A percentile compares a stretch with the other conserved stretches of the same genome.
phyloP scores from a whole-genome alignment of 2,329 filamentous ascomycete genomes.

The Alternaria postmessia region DNA sequence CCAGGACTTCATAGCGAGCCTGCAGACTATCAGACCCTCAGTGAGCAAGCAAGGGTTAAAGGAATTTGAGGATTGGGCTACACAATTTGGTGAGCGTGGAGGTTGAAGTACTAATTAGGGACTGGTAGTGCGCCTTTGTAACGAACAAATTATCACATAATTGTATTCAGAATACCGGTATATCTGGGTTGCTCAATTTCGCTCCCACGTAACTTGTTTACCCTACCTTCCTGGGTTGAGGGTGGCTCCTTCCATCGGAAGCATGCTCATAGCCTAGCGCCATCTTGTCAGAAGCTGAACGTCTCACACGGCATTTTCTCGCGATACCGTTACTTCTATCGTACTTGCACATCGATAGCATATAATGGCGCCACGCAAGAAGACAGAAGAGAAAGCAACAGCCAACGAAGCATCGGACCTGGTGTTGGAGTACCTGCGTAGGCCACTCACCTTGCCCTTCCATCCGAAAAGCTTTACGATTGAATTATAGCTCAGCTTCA shows the following conservation, averaged over 20 bases:
- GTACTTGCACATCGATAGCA: background rate
- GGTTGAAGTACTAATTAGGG: conserved; percentile 60
- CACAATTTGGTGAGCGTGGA: conserved; percentile 89
- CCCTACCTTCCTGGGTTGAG: conserved; percentile 16
- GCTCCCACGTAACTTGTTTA: background rate
- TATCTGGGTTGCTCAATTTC: background rate
- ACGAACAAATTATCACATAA: background rate
- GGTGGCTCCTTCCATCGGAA: conserved; percentile 21
- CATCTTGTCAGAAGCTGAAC: background rate
- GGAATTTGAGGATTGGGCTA: conserved; percentile 93
- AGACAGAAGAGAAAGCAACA: conserved; percentile 47
- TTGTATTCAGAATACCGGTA: no score
- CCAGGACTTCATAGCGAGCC: conserved; percentile 82
- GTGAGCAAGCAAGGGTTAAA: conserved; percentile 85
- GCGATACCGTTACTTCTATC: background rate
- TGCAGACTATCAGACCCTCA: conserved; percentile 86
- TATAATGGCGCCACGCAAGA: conserved; percentile 50
- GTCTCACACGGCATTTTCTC: background rate
- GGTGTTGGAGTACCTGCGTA: conserved; percentile 62
- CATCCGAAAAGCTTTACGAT: background rate
- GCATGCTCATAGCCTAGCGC: conserved; percentile 10
- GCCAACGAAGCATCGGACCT: conserved; percentile 51
- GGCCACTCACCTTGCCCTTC: conserved; percentile 31
- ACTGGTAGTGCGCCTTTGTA: background rate
- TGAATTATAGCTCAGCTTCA: background rate